A percentile compares a stretch with the other conserved stretches of the same genome.
Evolutionary conservation across 176 grass and related monocot genomes (phyloP).

Genomic region (Ampelocalamus luodianensis): DNA sequence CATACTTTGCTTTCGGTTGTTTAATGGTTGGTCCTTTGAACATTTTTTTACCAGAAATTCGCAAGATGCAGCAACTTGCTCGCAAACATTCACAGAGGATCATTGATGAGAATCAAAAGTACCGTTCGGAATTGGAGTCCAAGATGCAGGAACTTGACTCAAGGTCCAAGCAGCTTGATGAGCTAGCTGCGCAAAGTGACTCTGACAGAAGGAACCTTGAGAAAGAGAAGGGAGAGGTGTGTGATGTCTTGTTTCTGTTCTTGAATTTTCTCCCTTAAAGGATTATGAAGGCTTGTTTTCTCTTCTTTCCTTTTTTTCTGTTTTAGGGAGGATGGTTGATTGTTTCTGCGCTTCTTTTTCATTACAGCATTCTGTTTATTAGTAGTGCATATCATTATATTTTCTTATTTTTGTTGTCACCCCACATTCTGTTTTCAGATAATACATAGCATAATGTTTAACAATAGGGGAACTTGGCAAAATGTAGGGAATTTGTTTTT

Average conservation of each 20-base stretch:
- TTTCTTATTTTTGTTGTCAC: constrained; percentile 22
- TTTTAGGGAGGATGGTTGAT: not conserved
- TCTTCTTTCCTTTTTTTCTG: not conserved
- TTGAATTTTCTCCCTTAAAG: not conserved
- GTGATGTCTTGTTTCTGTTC: not conserved
- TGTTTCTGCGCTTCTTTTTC: not conserved
- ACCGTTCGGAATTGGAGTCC: constrained; percentile 54
- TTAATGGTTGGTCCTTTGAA: not conserved
- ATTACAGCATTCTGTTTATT: not conserved
- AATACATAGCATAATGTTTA: constrained; percentile 19
- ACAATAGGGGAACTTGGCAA: constrained; percentile 13
- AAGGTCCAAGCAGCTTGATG: constrained; percentile 19
- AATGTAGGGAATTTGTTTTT: constrained; percentile 15
- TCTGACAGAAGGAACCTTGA: constrained; percentile 27
- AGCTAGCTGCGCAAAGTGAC: constrained; percentile 8
- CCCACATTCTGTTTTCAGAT: constrained; percentile 10
- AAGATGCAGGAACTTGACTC: constrained; percentile 58
- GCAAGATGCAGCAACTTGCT: constrained; percentile 64
- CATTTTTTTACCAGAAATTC: constrained; percentile 51
- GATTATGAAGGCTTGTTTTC: not conserved
- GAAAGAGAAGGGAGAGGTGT: constrained; percentile 31
- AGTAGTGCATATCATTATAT: not conserved
- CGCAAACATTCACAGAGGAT: constrained; percentile 63
- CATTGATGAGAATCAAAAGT: constrained; percentile 56
- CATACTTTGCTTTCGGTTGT: not conserved